Base-by-base conservation (phyloP, 495 filamentous ascomycete genomes). In the Penicillium ucsense region DNA sequence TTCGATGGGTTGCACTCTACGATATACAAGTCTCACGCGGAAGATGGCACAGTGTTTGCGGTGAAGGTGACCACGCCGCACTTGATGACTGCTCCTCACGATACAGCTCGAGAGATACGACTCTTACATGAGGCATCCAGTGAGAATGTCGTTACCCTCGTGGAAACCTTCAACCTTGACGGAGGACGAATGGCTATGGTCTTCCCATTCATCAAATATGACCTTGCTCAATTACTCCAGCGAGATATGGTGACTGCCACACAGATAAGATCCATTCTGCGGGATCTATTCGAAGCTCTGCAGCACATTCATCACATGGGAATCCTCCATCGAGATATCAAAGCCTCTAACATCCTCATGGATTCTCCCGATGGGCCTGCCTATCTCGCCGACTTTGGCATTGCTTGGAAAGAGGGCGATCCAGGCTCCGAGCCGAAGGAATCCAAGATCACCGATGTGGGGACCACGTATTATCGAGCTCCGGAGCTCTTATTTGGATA, bases 271-370 rank as follows among this genome's bases (percentile, higher is more conserved):
- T 64, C 62, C 7, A 68, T 75, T 53, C 76, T 94, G 51, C 62
- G 56, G 7, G 80, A 86, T 54, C 54, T 94, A 48, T 89, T 96
- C 65, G 62, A 64, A 10, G 94, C 81, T 5, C 76, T 98, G 7
- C 63, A 63, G 4, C 77, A 86, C 57, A 61, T 94, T 29, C 94
- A 98, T 65, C 49, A 62, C 7, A 64, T 78, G 9, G 81, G 77
- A 6, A 88, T 98, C 43, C 83, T 97, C 53, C 92, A 98, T 63
- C 82, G 92, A 31, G 92, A 98, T 58, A 73, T 98, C 59, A 98
- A 98, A 60, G 90, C 92, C 5, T 84, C 88, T 2, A 94, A 95
- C 53, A 78, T 98, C 42, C 70, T 97, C 35, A 74, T 97, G 50
- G 63, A 76, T 35, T 79, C 80, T 2, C 67, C 74, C 0, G 61